Evolutionary conservation across 345 rosid genomes (phyloP).

Genomic region (Pistacia integerrima): DNA sequence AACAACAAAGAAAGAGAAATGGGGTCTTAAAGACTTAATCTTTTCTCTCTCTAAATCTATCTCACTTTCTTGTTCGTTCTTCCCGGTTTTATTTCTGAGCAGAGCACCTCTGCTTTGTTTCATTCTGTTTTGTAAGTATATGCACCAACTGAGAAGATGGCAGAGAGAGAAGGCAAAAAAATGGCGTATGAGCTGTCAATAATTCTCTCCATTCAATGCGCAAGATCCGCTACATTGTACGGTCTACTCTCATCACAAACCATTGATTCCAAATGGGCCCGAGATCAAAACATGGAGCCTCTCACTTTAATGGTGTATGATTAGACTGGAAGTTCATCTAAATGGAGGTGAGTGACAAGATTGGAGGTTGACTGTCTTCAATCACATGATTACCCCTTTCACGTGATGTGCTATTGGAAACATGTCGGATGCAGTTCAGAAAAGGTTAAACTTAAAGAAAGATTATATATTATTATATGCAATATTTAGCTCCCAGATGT

Average conservation of each 20-base stretch:
- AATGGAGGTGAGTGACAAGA: not conserved
- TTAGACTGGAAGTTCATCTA: not conserved
- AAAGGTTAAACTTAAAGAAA: no score
- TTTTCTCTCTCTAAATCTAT: not conserved
- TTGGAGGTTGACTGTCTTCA: not conserved
- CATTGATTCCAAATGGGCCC: conserved; percentile 9
- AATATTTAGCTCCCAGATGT: no score
- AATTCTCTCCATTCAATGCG: conserved; percentile 13
- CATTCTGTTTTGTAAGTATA: no score
- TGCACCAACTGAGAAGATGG: no score
- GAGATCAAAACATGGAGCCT: not conserved
- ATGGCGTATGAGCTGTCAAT: conserved; percentile 29
- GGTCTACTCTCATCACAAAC: conserved; percentile 19
- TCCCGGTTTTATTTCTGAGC: conserved; percentile 1
- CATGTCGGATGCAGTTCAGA: no score
- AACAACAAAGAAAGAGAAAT: not conserved
- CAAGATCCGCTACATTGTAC: conserved; percentile 8
- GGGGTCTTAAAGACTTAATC: not conserved
- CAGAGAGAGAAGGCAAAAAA: conserved; percentile 17
- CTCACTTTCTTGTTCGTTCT: not conserved
- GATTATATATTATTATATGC: no score
- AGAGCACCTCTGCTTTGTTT: conserved; percentile 4
- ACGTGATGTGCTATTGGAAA: no score
- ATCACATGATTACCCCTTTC: no score
- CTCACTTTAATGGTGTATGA: not conserved